phyloP scores from a whole-genome alignment of 75 land plant genomes.

The Larix kaempferi region DNA sequence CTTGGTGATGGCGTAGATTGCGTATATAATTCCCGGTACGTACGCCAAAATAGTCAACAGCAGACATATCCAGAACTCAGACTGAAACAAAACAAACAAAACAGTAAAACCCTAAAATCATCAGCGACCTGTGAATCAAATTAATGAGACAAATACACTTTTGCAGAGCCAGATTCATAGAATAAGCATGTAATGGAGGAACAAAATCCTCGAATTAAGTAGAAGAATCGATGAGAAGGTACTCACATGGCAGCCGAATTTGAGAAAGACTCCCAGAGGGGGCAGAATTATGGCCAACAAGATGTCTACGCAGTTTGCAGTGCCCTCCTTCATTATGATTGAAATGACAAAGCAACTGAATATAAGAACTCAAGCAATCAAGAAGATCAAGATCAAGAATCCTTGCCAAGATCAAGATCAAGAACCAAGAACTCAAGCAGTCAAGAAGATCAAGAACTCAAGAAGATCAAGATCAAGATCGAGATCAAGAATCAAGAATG shows the following conservation, averaged over 20 bases:
- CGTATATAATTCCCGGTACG: slow-evolving; percentile 51
- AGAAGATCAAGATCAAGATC: too few relatives aligned
- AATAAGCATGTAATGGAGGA: background rate
- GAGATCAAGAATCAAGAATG: too few relatives aligned
- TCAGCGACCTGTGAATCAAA: too few relatives aligned
- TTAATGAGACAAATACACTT: too few relatives aligned
- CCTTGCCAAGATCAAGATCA: too few relatives aligned
- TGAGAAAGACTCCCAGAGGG: slow-evolving; percentile 35
- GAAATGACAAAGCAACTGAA: too few relatives aligned
- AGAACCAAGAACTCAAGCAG: too few relatives aligned
- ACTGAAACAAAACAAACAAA: background rate
- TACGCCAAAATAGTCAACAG: slow-evolving; percentile 20
- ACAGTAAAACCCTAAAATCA: background rate
- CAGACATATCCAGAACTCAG: slow-evolving; percentile 2
- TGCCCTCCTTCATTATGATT: slow-evolving; percentile 3
- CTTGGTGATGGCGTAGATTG: slow-evolving; percentile 2
- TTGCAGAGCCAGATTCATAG: too few relatives aligned
- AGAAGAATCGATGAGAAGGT: too few relatives aligned
- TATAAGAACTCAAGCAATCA: too few relatives aligned
- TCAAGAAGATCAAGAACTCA: too few relatives aligned
- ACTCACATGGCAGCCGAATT: slow-evolving; percentile 22
- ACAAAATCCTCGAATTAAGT: background rate
- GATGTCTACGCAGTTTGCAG: slow-evolving; percentile 21
- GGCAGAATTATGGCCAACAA: slow-evolving; percentile 32
- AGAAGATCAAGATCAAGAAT: too few relatives aligned